A percentile compares a stretch with the other conserved stretches of the same genome.
phyloP scores from a whole-genome alignment of 495 filamentous ascomycete genomes.

The Neurospora sp. region DNA sequence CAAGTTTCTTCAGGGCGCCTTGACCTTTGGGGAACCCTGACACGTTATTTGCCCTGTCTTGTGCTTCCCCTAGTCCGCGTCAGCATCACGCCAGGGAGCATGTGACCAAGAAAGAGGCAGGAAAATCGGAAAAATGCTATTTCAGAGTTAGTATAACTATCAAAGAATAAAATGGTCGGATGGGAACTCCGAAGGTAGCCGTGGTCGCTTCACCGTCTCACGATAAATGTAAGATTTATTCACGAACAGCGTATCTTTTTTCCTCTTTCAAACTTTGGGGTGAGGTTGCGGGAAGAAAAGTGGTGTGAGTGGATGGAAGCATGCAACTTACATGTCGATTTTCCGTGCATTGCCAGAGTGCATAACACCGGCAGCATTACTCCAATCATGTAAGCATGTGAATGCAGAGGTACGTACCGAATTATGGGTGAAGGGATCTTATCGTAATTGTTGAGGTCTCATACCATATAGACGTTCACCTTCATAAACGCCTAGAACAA shows the following conservation, averaged over 20 bases:
- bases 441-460: neutral
- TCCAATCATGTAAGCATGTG: neutral
- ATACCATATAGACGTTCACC: neutral
- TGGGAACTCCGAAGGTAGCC: neutral
- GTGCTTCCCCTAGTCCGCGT: neutral
- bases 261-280: neutral
- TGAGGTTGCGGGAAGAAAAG: neutral
- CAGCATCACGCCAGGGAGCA: neutral
- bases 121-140: neutral
- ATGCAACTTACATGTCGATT: neutral
- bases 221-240: neutral
- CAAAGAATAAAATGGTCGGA: neutral
- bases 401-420: neutral
- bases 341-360: neutral
- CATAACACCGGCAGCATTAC: neutral
- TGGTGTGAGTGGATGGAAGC: neutral
- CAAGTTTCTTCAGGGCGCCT: neutral
- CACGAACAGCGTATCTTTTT: neutral
- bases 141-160: neutral
- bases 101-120: neutral
- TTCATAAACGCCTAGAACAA: neutral
- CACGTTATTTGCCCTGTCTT: neutral
- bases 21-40: neutral
- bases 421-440: neutral
- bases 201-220: neutral